Base-by-base conservation (phyloP, 1,284 basidiomycete species). In the Puccinia coronata region DNA sequence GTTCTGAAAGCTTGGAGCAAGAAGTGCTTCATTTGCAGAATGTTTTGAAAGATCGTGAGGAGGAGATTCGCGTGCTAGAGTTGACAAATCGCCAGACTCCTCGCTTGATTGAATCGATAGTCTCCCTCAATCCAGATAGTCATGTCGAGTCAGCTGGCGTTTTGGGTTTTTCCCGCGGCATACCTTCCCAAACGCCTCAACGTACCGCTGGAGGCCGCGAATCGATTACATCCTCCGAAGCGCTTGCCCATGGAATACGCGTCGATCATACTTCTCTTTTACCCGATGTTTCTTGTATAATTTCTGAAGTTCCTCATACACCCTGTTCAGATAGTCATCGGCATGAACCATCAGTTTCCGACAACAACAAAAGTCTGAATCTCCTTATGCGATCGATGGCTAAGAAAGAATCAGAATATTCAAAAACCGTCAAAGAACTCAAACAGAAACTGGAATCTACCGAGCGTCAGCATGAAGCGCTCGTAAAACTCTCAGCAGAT, bases 11-110 rank as follows among this genome's bases (percentile, higher is more conserved):
- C 85, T 89, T 96, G 82, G 94, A 96, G 87, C 92, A 93, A 84
- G 95, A 97, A 87, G 94, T 96, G 80, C 93, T 93, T 91, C 90
- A 93, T 79, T 87, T 96, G 41, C 94, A 96, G 85, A 92, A 95
- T 84, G 92, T 85, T 41, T 88, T 97, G 82, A 92, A 91, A 84
- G 92, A 95, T 84, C 90, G 95, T 67, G 95, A 96, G 86, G 47
- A 71, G 69, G 69, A 71, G 53, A 71, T 71, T 71, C 8, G 53
- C 1, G 53, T 23, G 20, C 43, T 74, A 39, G 72, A 74, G 57
- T 74, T 36, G 36, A 57, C 31, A 41, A 55, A 57, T 28, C 71
- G 71, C 2, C 34, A 73, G 36, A 51, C 36, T 23, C 4, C 49
- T 28, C 23, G 36, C 31, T 8, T 25, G 51, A 55, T 28, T 39